These are phyloP conservation scores for Penicillium malachiteum DNA, from an alignment of 495 filamentous ascomycete species.

Conservation along the genomic window DNA sequence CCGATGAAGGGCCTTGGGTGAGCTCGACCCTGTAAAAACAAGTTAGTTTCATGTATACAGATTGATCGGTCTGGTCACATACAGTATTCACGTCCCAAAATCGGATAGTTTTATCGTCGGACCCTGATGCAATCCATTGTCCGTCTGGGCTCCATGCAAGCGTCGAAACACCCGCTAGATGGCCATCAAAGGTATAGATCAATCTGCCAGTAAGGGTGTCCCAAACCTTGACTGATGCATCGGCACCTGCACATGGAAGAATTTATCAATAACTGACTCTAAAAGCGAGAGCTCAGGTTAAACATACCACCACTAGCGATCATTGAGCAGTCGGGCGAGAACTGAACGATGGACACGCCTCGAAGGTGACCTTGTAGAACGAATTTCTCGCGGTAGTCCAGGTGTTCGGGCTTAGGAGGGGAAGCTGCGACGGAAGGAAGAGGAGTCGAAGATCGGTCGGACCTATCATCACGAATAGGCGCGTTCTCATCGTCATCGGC, in stretches of 20 bases:
- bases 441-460: slow-evolving; percentile 34
- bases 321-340: slow-evolving; percentile 85
- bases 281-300: neutral
- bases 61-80: slow-evolving; percentile 13
- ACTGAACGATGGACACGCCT: slow-evolving; percentile 81
- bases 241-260: slow-evolving; percentile 58
- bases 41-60: slow-evolving; percentile 12
- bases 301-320: slow-evolving; percentile 79
- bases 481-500: slow-evolving; percentile 9
- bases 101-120: slow-evolving; percentile 93
- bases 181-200: slow-evolving; percentile 86
- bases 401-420: slow-evolving; percentile 42
- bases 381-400: slow-evolving; percentile 62
- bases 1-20: slow-evolving; percentile 67
- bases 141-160: slow-evolving; percentile 90
- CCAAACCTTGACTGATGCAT: slow-evolving; percentile 89
- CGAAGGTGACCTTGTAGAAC: slow-evolving; percentile 72
- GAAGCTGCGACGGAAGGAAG: slow-evolving; percentile 34
- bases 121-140: slow-evolving; percentile 80
- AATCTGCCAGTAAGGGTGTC: slow-evolving; percentile 72
- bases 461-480: slow-evolving; percentile 17
- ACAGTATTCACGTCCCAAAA: slow-evolving; percentile 86
- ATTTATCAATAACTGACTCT: neutral
- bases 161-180: slow-evolving; percentile 87
- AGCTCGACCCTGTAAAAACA: slow-evolving; percentile 51